Base-by-base conservation (phyloP, 345 rosid species). In the Arabidopsis arenosa region DNA sequence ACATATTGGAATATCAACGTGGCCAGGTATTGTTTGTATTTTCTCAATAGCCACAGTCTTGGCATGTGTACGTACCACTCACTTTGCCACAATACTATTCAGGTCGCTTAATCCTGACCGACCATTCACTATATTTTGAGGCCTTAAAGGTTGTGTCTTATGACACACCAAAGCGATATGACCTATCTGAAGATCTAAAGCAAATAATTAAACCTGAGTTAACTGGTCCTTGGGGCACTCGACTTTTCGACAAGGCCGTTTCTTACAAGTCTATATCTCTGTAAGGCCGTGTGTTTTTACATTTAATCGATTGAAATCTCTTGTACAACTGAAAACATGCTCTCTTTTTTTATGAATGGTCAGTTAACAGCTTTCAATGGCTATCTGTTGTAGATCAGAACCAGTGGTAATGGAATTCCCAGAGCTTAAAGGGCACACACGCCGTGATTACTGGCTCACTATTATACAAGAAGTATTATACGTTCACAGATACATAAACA, bases 191-290 rank as follows among this genome's bases (percentile, higher is more conserved):
- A 41, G 94, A 93, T 78, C 85, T 96, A 48, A 87, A 96, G 76
- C 99, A 96, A 86, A 75, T 88, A 44, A 88, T 93, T 35, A 93
- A 89, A 76, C 93, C 97, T 67, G 99, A 93, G 75, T 76, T 93
- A 83, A 86, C 97, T 60, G 99, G 99, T 72, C 98, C 99, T 51
- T 96, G 97, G 99, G 99, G 99, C 53, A 88, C 98, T 63, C 88
- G 98, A 53, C 86, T 96, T 77, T 96, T 93, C 73, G 98, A 96
- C 85, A 96, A 93, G 85, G 99, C 97, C 6, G 90, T 96, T 63
- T 82, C 76, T 10, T 96, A 93, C 77, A 93, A 87, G 75, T 92
- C 97, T 79, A 79, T 84, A 78, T 89, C 92, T 76, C 77, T 96
- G 99, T 95, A 88, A 86, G 97, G 68, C 86, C 15, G 0, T 57